These are phyloP conservation scores for Penicillium sp. DNA, from an alignment of 2,329 filamentous ascomycete genomes.

Conservation along the genomic window DNA sequence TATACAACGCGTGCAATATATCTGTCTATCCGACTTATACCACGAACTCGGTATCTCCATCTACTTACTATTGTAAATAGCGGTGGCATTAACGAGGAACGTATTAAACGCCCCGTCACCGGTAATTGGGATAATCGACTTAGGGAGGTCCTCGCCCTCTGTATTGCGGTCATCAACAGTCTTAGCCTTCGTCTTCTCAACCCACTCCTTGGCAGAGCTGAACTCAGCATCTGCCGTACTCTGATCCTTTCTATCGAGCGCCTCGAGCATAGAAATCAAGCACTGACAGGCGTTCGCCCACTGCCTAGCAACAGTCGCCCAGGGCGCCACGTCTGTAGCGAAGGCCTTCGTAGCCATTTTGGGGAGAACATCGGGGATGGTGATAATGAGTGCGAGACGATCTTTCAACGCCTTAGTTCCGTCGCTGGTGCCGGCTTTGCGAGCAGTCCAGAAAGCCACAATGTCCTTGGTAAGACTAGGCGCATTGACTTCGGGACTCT, in stretches of 20 bases:
- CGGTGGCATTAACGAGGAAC: not conserved
- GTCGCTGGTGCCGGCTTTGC: not conserved
- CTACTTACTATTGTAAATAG: not conserved
- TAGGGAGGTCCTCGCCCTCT: not conserved
- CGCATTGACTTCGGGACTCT: not conserved
- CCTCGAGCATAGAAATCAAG: not conserved
- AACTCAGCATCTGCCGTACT: constrained; percentile 17
- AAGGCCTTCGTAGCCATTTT: not conserved
- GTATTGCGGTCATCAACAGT: constrained; percentile 17
- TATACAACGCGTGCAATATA: not conserved
- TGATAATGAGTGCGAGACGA: not conserved
- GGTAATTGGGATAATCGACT: not conserved
- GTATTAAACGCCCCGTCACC: not conserved
- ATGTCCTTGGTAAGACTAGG: not conserved
- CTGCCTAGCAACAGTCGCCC: not conserved
- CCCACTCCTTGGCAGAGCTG: constrained; percentile 13
- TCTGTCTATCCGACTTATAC: not conserved
- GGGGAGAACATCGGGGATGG: not conserved
- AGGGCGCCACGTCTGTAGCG: not conserved
- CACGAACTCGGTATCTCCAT: not conserved
- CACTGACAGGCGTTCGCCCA: not conserved
- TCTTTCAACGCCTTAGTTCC: not conserved
- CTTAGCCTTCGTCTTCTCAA: constrained; percentile 20
- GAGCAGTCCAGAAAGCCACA: not conserved
- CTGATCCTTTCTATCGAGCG: not conserved